Conservation (phyloP, 129 eudicot species). For the Artemisia annua region DNA sequence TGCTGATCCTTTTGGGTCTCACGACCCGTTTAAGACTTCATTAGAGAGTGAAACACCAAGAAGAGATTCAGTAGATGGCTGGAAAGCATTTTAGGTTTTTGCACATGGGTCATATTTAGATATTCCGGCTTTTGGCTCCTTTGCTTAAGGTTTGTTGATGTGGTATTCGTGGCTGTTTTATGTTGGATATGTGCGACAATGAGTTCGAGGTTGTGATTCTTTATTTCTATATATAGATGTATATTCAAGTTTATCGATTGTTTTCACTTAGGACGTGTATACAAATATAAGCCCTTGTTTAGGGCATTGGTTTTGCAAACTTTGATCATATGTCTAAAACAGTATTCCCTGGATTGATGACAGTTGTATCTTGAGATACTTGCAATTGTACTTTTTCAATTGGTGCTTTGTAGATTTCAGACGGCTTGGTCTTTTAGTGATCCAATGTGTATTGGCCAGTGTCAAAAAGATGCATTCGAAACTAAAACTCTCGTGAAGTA, state of each 20-base stretch:
- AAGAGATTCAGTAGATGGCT: conserved; percentile 11
- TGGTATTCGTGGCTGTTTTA: conserved; percentile 6
- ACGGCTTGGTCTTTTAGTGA: not conserved
- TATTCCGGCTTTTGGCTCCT: not conserved
- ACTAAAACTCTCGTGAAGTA: no score
- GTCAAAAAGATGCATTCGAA: not conserved
- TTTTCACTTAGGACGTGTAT: not conserved
- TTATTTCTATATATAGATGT: not conserved
- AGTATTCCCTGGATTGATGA: not conserved
- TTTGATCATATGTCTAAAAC: not conserved
- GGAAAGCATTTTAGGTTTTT: conserved; percentile 4
- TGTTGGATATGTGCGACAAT: conserved; percentile 4
- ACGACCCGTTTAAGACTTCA: conserved; percentile 54
- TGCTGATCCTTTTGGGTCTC: conserved; percentile 59
- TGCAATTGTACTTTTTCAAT: not conserved
- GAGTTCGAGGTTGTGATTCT: conserved; percentile 25
- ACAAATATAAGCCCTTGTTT: conserved; percentile 22
- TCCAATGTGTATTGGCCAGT: not conserved
- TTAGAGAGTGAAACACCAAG: conserved; percentile 36
- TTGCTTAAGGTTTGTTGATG: not conserved
- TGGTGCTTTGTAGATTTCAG: not conserved
- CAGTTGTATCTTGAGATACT: not conserved
- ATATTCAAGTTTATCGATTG: conserved; percentile 10
- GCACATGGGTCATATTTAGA: not conserved
- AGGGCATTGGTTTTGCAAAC: conserved; percentile 18